Evolutionary conservation across 768 basidiomycete species (phyloP), one percentile per base, ranked within the genome.

Genomic region (Tylopilus subfusipes): DNA sequence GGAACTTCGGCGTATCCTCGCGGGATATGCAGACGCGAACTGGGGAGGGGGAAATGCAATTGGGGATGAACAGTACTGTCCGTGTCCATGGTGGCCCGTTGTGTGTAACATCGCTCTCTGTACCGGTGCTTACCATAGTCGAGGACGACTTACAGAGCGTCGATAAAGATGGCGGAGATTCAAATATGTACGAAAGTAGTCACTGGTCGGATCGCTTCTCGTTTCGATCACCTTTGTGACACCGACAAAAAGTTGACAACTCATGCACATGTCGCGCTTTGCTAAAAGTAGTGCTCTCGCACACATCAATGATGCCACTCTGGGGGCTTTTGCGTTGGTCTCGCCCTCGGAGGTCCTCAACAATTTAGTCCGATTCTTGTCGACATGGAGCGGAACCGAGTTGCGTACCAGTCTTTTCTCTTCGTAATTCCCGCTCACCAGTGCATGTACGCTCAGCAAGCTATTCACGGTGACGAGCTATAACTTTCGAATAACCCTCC

Each of bases 381-480:
- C 86, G 52, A 89, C 90, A 62, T 92, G 88, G 88, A 86, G 83
- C 67, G 90, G 90, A 25, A 90, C 82, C 81, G 91, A 93, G 90
- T 91, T 68, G 75, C 68, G 83, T 83, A 57, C 58, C 29, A 31
- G 34, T 55, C 25, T 59, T 44, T 55, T 63, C 22, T 34, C 27
- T 54, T 42, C 36, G 40, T 42, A 36, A 43, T 42, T 21, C 38
- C 25, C 38, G 48, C 68, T 61, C 48, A 60, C 52, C 31, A 46
- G 44, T 50, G 38, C 18, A 19, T 31, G 24, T 14, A 31, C 18
- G 33, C 48, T 42, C 64, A 91, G 89, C 72, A 91, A 91, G 68
- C 65, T 90, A 30, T 89, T 91, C 68, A 82, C 83, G 81, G 86
- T 90, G 31, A 55, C 21, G 22, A 38, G 16, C 5, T 29, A 40